Conservation (phyloP, 2,329 filamentous ascomycete genomes). For the Chaetomiaceae sp. region DNA sequence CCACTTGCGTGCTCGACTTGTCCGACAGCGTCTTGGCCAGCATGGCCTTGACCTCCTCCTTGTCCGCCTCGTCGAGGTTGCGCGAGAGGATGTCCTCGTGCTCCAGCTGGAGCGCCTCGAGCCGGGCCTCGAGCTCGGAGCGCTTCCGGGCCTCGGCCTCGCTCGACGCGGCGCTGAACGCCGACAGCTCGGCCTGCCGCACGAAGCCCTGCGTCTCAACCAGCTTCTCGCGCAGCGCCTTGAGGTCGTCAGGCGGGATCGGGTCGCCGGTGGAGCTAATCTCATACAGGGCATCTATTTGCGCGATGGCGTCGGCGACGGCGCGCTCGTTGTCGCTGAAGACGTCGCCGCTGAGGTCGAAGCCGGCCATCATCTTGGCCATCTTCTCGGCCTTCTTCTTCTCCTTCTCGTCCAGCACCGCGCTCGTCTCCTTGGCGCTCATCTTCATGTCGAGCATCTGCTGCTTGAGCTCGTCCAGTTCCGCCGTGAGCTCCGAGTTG, state of each 20-base stretch:
- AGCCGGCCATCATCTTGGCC: slow-evolving; percentile 99
- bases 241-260: slow-evolving; percentile 76
- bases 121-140: slow-evolving; percentile 70
- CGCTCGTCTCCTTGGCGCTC: slow-evolving; percentile 89
- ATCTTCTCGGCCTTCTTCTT: slow-evolving; percentile 98
- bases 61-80: slow-evolving; percentile 73
- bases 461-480: slow-evolving; percentile 93
- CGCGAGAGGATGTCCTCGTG: slow-evolving; percentile 79
- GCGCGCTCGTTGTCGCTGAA: slow-evolving; percentile 90
- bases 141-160: slow-evolving; percentile 64
- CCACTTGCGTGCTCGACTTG: slow-evolving; percentile 67
- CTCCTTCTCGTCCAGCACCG: slow-evolving; percentile 92
- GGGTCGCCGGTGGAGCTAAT: slow-evolving; percentile 71
- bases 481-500: slow-evolving; percentile 84
- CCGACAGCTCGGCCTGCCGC: slow-evolving; percentile 82
- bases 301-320: slow-evolving; percentile 78
- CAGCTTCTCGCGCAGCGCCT: slow-evolving; percentile 70
- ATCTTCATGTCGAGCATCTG: slow-evolving; percentile 94
- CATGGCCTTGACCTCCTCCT: slow-evolving; percentile 76
- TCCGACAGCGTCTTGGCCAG: slow-evolving; percentile 73
- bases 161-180: slow-evolving; percentile 65
- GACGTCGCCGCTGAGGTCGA: slow-evolving; percentile 86
- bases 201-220: slow-evolving; percentile 90
- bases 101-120: slow-evolving; percentile 70
- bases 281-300: slow-evolving; percentile 73